Conservation (phyloP, 352 stramenopile species). For the Globisporangium splendens region DNA sequence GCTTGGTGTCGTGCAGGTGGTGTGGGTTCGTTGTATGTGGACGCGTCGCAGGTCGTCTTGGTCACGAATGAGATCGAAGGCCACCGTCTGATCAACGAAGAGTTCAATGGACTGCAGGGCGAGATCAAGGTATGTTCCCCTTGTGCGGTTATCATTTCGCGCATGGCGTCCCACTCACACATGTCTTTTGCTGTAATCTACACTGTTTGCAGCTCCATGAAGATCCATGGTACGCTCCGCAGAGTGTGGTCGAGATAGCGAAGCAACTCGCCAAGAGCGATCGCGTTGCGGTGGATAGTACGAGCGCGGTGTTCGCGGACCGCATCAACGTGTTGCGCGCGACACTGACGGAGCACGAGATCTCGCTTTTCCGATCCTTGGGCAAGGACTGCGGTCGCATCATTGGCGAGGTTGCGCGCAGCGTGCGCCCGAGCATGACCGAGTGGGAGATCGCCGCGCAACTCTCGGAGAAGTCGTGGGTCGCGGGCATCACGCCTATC, state of each 20-base stretch:
- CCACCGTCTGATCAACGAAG: conserved; percentile 64
- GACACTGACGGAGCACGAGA: conserved; percentile 54
- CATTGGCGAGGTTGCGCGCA: conserved; percentile 45
- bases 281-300: conserved; percentile 30
- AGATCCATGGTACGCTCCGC: conserved; percentile 54
- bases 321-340: conserved; percentile 32
- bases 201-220: conserved; percentile 24
- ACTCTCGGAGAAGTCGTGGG: conserved; percentile 35
- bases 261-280: conserved; percentile 39
- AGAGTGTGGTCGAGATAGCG: conserved; percentile 22
- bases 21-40: conserved; percentile 62
- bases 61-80: conserved; percentile 77
- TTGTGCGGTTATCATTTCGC: too few relatives aligned
- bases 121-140: conserved; percentile 24
- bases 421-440: conserved; percentile 35
- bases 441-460: conserved; percentile 56
- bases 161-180: too few relatives aligned
- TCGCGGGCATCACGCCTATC: conserved; percentile 45
- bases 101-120: conserved; percentile 48
- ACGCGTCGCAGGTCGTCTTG: conserved; percentile 41
- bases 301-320: conserved; percentile 22
- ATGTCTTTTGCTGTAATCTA: too few relatives aligned
- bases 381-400: conserved; percentile 63
- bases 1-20: conserved; percentile 24
- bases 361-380: conserved; percentile 45